A percentile compares a stretch with the other conserved stretches of the same genome.
Evolutionary conservation across 2,329 filamentous ascomycete genomes (phyloP).

Genomic region (Aspergillus oerlinghausenensis): DNA sequence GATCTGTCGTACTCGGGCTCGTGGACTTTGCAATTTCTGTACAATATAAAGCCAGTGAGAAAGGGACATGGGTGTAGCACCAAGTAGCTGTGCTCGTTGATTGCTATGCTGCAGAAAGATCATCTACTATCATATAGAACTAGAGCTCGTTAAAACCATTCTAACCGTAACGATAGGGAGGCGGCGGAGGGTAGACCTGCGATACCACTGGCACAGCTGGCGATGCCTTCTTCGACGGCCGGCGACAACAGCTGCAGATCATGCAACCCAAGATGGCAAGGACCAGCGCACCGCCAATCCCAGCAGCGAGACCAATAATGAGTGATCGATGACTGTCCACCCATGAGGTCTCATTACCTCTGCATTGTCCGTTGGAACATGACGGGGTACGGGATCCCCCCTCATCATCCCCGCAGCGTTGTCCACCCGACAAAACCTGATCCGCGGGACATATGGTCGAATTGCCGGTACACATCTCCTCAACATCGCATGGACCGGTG

Average conservation of each 20-base stretch:
- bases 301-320: constrained; percentile 12
- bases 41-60: background rate
- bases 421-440: constrained; percentile 2
- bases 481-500: constrained; percentile 3
- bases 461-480: constrained; percentile 7
- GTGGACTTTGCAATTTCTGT: no score
- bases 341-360: constrained; percentile 3
- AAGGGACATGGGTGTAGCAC: background rate
- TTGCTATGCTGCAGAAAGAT: background rate
- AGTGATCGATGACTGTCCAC: constrained; percentile 6
- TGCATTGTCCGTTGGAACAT: constrained; percentile 11
- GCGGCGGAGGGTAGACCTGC: background rate
- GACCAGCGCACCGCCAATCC: constrained; percentile 10
- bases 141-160: background rate
- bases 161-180: background rate
- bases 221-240: background rate
- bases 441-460: constrained; percentile 7
- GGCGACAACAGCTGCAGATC: constrained; percentile 9
- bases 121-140: background rate
- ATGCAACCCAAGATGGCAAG: constrained; percentile 4
- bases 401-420: background rate
- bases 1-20: no score
- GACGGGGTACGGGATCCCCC: background rate
- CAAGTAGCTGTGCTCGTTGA: background rate
- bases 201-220: background rate